Base-by-base conservation (phyloP, 78 protist genomes). In the Polysphondylium violaceum region DNA sequence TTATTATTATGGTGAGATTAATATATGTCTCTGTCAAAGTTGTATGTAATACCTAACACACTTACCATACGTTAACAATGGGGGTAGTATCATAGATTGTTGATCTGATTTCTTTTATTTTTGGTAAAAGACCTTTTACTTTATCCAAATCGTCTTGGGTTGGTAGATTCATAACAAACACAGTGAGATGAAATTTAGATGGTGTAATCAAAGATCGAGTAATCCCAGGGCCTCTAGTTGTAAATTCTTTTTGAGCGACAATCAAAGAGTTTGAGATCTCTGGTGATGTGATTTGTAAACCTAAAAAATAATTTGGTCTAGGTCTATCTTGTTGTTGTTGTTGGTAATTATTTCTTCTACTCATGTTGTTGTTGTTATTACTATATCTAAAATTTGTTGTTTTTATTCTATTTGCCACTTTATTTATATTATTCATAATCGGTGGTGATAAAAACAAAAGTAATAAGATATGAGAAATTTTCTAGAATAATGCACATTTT, bases 271-370 rank as follows among this genome's bases (percentile, higher is more conserved):
- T 38, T 14, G 27, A 3, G 1, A 78, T 78, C 16, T n/a, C 16
- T 36, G 0, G 3, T 11, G 63, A 35, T 21, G 41, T 50, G 1
- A 78, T 23, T 65, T 65, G 61, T 19, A 78, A 19, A 33, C 88
- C 88, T 1, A 78, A 78, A 43, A 78, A 78, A 65, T 78, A 78
- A 65, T 78, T 78, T 23, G 74, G 74, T 78, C 76, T 78, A n/a
- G n/a, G n/a, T n/a, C n/a, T n/a, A n/a, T n/a, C n/a, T n/a, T n/a
- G n/a, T n/a, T n/a, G n/a, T n/a, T n/a, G n/a, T n/a, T n/a, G n/a
- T n/a, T n/a, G n/a, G n/a, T n/a, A n/a, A n/a, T n/a, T n/a, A n/a
- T n/a, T n/a, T n/a, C n/a, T n/a, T n/a, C n/a, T n/a, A n/a, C n/a
- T n/a, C n/a, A n/a, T n/a, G n/a, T n/a, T n/a, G n/a, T n/a, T n/a